Evolutionary conservation across 768 basidiomycete genomes (phyloP).

Genomic region (Lactarius akahatsu): DNA sequence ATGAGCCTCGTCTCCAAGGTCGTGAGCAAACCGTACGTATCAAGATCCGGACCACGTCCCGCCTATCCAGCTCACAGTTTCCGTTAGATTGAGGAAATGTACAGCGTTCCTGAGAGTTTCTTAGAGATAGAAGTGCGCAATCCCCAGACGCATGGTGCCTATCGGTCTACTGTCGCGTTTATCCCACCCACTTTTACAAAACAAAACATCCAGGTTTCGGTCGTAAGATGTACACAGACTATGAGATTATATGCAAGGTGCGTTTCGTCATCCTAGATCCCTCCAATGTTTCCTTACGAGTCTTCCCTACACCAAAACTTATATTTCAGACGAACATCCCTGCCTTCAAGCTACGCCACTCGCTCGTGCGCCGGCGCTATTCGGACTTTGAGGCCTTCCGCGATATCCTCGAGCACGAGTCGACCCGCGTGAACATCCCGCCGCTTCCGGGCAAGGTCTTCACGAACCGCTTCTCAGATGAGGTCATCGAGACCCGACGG

Average conservation of each 20-base stretch:
- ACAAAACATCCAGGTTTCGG: conserved; percentile 67
- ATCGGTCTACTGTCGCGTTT: not conserved
- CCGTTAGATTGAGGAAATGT: conserved; percentile 93
- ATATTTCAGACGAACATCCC: conserved; percentile 88
- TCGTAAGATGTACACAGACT: conserved; percentile 99
- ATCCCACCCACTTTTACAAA: not conserved
- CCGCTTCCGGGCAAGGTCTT: conserved; percentile 97
- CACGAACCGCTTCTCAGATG: conserved; percentile 96
- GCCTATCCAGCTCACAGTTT: conserved; percentile 4
- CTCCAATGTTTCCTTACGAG: not conserved
- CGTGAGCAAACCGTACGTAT: conserved; percentile 43
- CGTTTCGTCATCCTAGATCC: conserved; percentile 28
- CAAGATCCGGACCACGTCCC: not conserved
- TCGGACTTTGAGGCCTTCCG: conserved; percentile 85
- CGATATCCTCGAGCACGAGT: conserved; percentile 96
- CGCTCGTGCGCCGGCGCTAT: conserved; percentile 61
- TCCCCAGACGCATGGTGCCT: conserved; percentile 91
- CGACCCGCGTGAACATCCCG: conserved; percentile 96
- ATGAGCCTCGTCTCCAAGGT: conserved; percentile 39
- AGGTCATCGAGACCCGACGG: conserved; percentile 88
- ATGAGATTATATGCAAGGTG: conserved; percentile 97
- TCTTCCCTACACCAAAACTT: not conserved
- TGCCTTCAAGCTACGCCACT: conserved; percentile 88
- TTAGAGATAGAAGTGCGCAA: conserved; percentile 97
- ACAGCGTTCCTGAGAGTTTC: conserved; percentile 94